phyloP scores from a whole-genome alignment of 2,329 filamentous ascomycete species.

The Botrytis squamosa region DNA sequence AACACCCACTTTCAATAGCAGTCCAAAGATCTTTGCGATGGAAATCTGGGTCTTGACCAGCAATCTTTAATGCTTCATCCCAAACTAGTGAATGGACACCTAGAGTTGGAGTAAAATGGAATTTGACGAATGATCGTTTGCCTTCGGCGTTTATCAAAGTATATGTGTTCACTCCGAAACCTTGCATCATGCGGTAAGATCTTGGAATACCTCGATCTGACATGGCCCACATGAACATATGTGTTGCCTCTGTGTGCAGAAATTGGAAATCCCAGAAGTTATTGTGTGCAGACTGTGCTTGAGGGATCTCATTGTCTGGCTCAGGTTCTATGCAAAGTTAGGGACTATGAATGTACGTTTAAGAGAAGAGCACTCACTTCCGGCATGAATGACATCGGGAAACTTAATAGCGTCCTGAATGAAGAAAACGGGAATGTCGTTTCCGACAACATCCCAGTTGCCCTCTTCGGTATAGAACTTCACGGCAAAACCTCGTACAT shows the following conservation, averaged over 20 bases:
- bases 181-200: conserved; percentile 82
- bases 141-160: conserved; percentile 67
- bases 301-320: conserved; percentile 68
- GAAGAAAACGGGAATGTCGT: conserved; percentile 75
- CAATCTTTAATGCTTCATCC: conserved; percentile 67
- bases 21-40: conserved; percentile 75
- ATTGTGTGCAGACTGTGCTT: conserved; percentile 69
- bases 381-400: conserved; percentile 60
- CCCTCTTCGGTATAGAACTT: conserved; percentile 78
- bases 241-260: conserved; percentile 67
- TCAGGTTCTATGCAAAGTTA: conserved; percentile 58
- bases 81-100: conserved; percentile 71
- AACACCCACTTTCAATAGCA: conserved; percentile 69
- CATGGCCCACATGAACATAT: conserved; percentile 81
- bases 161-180: conserved; percentile 80
- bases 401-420: conserved; percentile 76
- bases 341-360: conserved; percentile 15
- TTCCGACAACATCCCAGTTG: conserved; percentile 73
- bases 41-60: conserved; percentile 75
- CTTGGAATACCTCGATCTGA: conserved; percentile 71
- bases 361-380: conserved; percentile 31
- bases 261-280: conserved; percentile 76
- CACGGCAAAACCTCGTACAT: conserved; percentile 76
- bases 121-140: conserved; percentile 73
- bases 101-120: conserved; percentile 71